Conservation (phyloP, 495 filamentous ascomycete genomes). For the Daldinia caldariorum region DNA sequence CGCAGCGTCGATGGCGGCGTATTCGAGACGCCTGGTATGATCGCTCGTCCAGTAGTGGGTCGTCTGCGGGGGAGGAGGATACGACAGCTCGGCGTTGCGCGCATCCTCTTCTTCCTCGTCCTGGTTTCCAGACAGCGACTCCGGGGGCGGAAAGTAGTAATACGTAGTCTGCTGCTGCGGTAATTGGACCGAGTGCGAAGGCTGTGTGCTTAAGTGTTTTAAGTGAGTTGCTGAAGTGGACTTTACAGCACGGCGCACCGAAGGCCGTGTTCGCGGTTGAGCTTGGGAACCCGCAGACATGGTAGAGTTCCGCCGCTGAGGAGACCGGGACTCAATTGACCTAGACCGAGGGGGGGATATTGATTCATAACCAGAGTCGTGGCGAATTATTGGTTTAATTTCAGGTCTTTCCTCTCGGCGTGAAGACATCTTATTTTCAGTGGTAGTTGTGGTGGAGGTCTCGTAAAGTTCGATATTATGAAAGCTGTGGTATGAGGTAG, state of each 20-base stretch:
- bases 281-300: slow-evolving; percentile 42
- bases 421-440: slow-evolving; percentile 16
- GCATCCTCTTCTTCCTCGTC: slow-evolving; percentile 31
- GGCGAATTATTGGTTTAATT: slow-evolving; percentile 54
- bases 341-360: slow-evolving; percentile 38
- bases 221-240: slow-evolving; percentile 47
- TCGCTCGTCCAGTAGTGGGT: slow-evolving; percentile 67
- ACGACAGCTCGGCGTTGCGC: slow-evolving; percentile 33
- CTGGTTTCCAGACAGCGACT: slow-evolving; percentile 39
- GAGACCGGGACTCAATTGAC: slow-evolving; percentile 42
- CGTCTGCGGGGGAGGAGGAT: slow-evolving; percentile 61
- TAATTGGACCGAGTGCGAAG: slow-evolving; percentile 40
- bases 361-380: slow-evolving; percentile 64
- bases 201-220: slow-evolving; percentile 39
- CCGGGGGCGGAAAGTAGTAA: slow-evolving; percentile 59
- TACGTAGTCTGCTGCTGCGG: slow-evolving; percentile 53
- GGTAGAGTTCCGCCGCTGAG: slow-evolving; percentile 37
- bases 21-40: slow-evolving; percentile 62
- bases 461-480: slow-evolving; percentile 54
- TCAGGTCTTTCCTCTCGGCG: slow-evolving; percentile 33
- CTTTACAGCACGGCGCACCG: slow-evolving; percentile 47
- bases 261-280: slow-evolving; percentile 49
- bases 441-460: slow-evolving; percentile 26
- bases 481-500: slow-evolving; percentile 61
- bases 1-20: slow-evolving; percentile 67